phyloP scores from a whole-genome alignment of 805 yeast species.

The Isabelozyma gotoi region DNA sequence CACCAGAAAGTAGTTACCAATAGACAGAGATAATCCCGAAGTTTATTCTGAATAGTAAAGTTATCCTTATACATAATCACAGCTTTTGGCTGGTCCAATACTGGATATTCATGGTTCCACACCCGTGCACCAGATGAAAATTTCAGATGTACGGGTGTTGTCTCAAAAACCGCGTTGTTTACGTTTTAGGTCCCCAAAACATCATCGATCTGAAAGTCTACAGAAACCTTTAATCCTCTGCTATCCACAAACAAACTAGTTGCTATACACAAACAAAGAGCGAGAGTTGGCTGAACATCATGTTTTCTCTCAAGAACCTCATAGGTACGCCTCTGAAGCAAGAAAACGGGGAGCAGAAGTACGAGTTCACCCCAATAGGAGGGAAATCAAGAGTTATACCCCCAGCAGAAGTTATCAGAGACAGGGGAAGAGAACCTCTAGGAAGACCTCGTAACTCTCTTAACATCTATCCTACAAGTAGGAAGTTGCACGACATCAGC shows the following conservation, averaged over 20 bases:
- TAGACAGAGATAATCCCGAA: no score
- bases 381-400: neutral
- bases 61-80: no score
- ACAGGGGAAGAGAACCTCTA: neutral
- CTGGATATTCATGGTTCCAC: no score
- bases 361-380: constrained; percentile 19
- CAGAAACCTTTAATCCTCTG: neutral
- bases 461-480: neutral
- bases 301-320: constrained; percentile 12
- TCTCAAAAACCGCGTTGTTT: neutral
- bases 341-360: constrained; percentile 1
- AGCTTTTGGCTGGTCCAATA: no score
- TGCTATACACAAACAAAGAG: neutral
- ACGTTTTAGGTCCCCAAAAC: neutral
- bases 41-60: no score
- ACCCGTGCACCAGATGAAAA: neutral
- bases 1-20: no score
- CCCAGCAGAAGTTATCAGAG: neutral
- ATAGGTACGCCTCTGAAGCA: constrained; percentile 12
- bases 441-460: constrained; percentile 1
- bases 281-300: constrained; percentile 1
- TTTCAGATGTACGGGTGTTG: neutral
- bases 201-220: no score
- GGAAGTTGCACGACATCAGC: neutral
- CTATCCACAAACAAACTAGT: neutral